Conservation (phyloP, 2,329 filamentous ascomycete genomes). For the Fusarium fujikuroi region DNA sequence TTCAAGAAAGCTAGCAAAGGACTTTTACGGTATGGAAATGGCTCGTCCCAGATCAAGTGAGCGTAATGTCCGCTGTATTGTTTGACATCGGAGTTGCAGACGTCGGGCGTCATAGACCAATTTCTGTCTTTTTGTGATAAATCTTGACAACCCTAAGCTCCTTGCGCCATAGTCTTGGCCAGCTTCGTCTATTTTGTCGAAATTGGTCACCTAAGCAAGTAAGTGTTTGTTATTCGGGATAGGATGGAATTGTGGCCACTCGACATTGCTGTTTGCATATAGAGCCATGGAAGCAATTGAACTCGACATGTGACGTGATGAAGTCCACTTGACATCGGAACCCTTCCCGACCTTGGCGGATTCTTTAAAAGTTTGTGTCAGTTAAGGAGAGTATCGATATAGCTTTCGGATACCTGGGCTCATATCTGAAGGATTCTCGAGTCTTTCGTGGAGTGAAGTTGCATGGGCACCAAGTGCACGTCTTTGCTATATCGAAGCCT, state of each 20-base stretch:
- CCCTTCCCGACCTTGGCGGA: not conserved
- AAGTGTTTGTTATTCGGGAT: accelerated
- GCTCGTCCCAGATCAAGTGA: not conserved
- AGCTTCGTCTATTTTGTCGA: accelerated
- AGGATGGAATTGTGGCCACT: not conserved
- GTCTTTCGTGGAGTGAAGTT: not conserved
- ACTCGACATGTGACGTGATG: accelerated
- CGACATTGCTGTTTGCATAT: not conserved
- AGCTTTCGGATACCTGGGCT: not conserved
- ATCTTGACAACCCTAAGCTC: not conserved
- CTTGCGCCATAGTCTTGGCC: accelerated
- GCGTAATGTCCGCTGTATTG: not conserved
- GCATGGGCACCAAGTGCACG: accelerated
- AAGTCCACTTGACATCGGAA: not conserved
- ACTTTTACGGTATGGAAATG: accelerated
- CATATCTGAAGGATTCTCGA: accelerated
- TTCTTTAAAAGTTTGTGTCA: not conserved
- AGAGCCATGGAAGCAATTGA: not conserved
- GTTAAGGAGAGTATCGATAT: accelerated
- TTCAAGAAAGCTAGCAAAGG: not conserved
- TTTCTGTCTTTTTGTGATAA: too few relatives aligned
- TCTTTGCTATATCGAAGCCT: not conserved
- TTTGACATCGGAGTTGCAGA: not conserved
- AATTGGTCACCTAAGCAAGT: not conserved
- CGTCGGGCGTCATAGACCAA: accelerated